These are phyloP conservation scores for Fennellomyces sp. DNA, from an alignment of 371 early-diverging fungal species.

Conservation along the genomic window DNA sequence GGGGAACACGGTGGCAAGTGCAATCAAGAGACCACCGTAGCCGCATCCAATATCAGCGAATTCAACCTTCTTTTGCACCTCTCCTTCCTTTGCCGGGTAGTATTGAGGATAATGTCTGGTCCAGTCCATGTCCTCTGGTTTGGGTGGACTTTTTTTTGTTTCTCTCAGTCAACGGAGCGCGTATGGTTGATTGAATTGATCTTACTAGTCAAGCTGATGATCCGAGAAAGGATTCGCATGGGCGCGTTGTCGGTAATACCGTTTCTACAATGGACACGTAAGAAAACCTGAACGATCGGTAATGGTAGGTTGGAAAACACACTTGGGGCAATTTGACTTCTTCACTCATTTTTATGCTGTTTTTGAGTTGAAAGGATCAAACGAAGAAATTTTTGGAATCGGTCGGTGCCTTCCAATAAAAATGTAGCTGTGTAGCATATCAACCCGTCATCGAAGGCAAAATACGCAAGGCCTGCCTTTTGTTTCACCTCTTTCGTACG, in stretches of 20 bases:
- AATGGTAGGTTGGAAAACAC: not conserved
- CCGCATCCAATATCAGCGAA: slow-evolving; percentile 99
- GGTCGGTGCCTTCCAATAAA: not conserved
- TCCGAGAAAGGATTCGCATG: slow-evolving; percentile 99
- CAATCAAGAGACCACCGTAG: slow-evolving; percentile 96
- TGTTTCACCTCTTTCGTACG: no score
- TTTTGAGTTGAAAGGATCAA: not conserved
- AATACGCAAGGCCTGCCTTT: no score
- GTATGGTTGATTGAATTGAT: not conserved
- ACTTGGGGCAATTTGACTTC: slow-evolving; percentile 46
- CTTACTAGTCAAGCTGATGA: slow-evolving; percentile 91
- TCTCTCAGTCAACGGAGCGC: not conserved
- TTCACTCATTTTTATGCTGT: slow-evolving; percentile 14
- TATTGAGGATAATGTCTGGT: slow-evolving; percentile 81
- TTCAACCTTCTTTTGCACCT: slow-evolving; percentile 71
- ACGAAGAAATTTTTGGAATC: not conserved
- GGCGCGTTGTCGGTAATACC: slow-evolving; percentile 94
- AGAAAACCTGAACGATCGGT: not conserved
- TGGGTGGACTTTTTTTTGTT: slow-evolving; percentile 66
- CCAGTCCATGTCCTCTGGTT: slow-evolving; percentile 92
- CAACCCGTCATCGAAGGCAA: no score
- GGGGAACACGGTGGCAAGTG: slow-evolving; percentile 90
- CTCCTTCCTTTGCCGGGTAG: slow-evolving; percentile 53
- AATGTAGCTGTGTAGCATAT: no score
- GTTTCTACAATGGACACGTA: slow-evolving; percentile 65